Conservation (phyloP, 2,329 filamentous ascomycete genomes). For the Gaeumannomyces sp. region DNA sequence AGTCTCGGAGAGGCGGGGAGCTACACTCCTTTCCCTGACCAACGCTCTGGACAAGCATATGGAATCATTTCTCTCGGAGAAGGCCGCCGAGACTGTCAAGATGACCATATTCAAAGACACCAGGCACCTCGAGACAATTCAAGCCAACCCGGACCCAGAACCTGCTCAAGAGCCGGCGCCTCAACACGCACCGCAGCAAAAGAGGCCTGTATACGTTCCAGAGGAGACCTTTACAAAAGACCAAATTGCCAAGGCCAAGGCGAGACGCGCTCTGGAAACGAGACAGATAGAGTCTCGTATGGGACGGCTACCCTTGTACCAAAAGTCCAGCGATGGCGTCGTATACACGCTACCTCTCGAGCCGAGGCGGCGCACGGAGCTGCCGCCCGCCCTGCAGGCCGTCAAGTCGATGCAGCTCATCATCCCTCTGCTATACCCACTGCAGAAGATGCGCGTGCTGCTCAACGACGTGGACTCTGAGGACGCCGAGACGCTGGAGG, state of each 20-base stretch:
- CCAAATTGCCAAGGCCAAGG: slow-evolving; percentile 56
- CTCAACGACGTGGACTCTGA: slow-evolving; percentile 56
- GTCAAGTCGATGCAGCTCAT: slow-evolving; percentile 61
- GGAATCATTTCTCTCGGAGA: slow-evolving; percentile 61
- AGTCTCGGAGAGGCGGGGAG: slow-evolving; percentile 44
- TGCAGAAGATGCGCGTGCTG: slow-evolving; percentile 60
- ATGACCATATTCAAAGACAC: slow-evolving; percentile 56
- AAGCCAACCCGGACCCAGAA: not conserved
- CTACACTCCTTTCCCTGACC: slow-evolving; percentile 59
- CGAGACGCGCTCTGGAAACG: slow-evolving; percentile 57
- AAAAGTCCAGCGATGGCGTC: slow-evolving; percentile 62
- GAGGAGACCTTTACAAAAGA: slow-evolving; percentile 49
- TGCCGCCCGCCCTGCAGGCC: slow-evolving; percentile 54
- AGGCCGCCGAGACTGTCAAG: slow-evolving; percentile 68
- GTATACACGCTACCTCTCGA: slow-evolving; percentile 66
- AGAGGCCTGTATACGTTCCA: slow-evolving; percentile 29
- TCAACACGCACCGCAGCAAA: not conserved
- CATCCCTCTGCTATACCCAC: slow-evolving; percentile 65
- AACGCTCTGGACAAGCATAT: slow-evolving; percentile 68
- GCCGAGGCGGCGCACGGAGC: slow-evolving; percentile 51
- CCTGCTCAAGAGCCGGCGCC: not conserved
- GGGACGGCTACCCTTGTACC: slow-evolving; percentile 59
- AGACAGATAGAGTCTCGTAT: slow-evolving; percentile 71
- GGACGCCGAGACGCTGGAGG: slow-evolving; percentile 58
- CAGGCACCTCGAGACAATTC: slow-evolving; percentile 32